phyloP scores from a whole-genome alignment of 306 rosid genomes.

The Sphenostylis stenocarpa region DNA sequence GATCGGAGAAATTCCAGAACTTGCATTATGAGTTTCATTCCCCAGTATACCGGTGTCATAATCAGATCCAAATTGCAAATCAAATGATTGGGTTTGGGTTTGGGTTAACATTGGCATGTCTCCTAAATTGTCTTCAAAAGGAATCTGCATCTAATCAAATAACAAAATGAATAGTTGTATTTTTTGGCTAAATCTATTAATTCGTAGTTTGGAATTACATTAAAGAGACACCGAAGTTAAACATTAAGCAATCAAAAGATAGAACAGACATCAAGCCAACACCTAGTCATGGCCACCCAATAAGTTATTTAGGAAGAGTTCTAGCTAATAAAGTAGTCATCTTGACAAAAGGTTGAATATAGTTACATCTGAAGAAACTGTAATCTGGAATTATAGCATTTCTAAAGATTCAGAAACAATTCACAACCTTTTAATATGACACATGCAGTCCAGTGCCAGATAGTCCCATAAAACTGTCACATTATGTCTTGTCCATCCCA shows the following conservation, averaged over 20 bases:
- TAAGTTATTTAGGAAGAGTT: slow-evolving; percentile 11
- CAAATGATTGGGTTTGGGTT: slow-evolving; percentile 54
- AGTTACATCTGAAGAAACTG: background rate
- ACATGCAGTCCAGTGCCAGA: slow-evolving; percentile 12
- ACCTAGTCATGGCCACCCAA: background rate
- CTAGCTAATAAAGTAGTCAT: slow-evolving; percentile 5
- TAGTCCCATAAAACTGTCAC: slow-evolving; percentile 1
- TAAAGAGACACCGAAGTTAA: background rate
- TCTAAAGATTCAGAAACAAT: slow-evolving; percentile 23
- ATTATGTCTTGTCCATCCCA: slow-evolving; percentile 5
- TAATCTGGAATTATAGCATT: background rate
- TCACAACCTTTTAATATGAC: background rate
- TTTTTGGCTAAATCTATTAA: slow-evolving; percentile 8
- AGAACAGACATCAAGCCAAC: slow-evolving; percentile 23
- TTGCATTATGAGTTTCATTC: slow-evolving; percentile 34
- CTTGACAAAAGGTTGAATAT: slow-evolving; percentile 7
- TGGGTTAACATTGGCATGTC: slow-evolving; percentile 49
- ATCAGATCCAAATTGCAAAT: slow-evolving; percentile 51
- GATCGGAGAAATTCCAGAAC: slow-evolving; percentile 39
- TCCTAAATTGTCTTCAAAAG: slow-evolving; percentile 55
- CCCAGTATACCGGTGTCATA: slow-evolving; percentile 34
- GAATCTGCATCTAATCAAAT: slow-evolving; percentile 46
- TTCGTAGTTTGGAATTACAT: background rate
- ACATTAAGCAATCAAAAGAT: slow-evolving; percentile 31
- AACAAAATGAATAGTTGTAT: slow-evolving; percentile 27